These are phyloP conservation scores for Colletotrichum liriopes DNA, from an alignment of 2,329 filamentous ascomycete genomes.

Conservation along the genomic window DNA sequence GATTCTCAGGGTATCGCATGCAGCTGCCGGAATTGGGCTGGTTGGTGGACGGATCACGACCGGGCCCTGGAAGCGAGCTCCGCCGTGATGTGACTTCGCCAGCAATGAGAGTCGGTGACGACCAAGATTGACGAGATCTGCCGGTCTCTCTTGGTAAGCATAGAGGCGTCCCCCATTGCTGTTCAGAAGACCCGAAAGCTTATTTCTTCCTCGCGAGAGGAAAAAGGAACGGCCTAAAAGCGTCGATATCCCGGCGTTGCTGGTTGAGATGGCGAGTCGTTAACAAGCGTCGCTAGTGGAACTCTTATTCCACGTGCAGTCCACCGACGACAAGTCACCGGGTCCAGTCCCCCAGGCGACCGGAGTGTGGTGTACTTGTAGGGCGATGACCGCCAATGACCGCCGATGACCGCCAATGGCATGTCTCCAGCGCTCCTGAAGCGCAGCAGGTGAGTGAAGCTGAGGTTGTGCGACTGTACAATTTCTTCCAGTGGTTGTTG, in stretches of 20 bases:
- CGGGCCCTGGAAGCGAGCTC: not conserved
- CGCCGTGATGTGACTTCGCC: constrained; percentile 6
- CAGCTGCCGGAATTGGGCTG: constrained; percentile 17
- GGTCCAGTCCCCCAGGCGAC: not conserved
- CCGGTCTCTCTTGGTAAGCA: constrained; percentile 12
- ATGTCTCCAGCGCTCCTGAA: not conserved
- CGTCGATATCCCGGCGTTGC: too few species aligned
- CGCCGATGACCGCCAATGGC: not conserved
- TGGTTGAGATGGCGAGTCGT: not conserved
- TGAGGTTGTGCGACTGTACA: not conserved
- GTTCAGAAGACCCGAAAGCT: not conserved
- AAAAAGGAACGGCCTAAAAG: not conserved
- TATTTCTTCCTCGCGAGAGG: not conserved
- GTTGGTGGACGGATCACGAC: not conserved
- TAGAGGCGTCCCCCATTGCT: not conserved
- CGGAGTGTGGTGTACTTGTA: not conserved
- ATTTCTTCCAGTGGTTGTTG: too few species aligned
- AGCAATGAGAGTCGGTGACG: not conserved
- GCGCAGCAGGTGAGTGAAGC: not conserved
- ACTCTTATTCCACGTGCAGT: not conserved
- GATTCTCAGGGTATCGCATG: constrained; percentile 5
- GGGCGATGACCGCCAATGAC: not conserved
- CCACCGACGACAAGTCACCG: not conserved
- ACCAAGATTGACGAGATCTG: not conserved
- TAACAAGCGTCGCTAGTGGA: not conserved